phyloP scores from a whole-genome alignment of 495 filamentous ascomycete species.

The Xylaria castorea region DNA sequence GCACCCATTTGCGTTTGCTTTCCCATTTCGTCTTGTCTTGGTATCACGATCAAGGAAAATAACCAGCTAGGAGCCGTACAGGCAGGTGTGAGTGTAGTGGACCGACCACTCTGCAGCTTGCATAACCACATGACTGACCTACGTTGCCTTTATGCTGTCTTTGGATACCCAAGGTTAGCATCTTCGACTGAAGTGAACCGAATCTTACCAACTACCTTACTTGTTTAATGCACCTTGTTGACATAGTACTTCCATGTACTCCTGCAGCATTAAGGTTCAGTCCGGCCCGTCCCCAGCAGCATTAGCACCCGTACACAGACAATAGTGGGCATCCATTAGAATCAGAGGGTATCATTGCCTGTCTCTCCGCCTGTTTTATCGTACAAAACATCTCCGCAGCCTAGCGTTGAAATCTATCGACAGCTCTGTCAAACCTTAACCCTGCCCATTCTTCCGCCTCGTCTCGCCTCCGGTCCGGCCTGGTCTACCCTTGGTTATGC shows the following conservation, averaged over 20 bases:
- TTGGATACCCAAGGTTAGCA: not conserved
- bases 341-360: conserved; percentile 47
- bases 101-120: not conserved
- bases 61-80: not conserved
- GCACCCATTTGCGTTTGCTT: not conserved
- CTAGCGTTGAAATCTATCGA: conserved; percentile 17
- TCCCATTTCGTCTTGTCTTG: not conserved
- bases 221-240: not conserved
- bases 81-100: not conserved
- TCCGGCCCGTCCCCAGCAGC: conserved; percentile 4
- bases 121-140: not conserved
- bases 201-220: not conserved
- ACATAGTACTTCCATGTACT: not conserved
- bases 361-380: conserved; percentile 37
- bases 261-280: conserved; percentile 1
- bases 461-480: not conserved
- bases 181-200: not conserved
- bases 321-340: conserved; percentile 25
- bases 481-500: conserved; percentile 15
- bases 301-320: not conserved
- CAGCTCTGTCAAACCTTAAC: not conserved
- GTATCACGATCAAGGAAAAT: not conserved
- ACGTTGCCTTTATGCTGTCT: not conserved
- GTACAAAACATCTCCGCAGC: conserved; percentile 31
- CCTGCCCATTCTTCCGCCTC: not conserved